These are phyloP conservation scores for Mycosarcoma mackinlayi DNA, from an alignment of 1,284 basidiomycete genomes.

Conservation along the genomic window DNA sequence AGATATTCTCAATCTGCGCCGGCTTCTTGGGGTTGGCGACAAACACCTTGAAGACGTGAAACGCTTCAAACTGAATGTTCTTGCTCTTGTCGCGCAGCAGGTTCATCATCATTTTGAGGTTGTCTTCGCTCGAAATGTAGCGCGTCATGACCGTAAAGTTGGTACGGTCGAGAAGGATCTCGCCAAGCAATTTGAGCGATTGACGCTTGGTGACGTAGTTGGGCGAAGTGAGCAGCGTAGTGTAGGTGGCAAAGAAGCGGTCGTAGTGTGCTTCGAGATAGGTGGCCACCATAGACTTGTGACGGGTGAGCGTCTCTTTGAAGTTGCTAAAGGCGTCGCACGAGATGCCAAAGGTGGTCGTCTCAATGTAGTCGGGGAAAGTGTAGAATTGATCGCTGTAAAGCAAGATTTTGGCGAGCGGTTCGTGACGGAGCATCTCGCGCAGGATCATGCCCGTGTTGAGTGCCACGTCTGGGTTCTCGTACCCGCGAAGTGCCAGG, in stretches of 20 bases:
- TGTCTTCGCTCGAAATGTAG: constrained; percentile 86
- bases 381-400: constrained; percentile 92
- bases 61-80: constrained; percentile 99
- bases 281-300: constrained; percentile 95
- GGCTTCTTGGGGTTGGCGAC: constrained; percentile 99
- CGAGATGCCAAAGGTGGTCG: constrained; percentile 95
- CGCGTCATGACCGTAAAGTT: constrained; percentile 98
- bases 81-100: constrained; percentile 94
- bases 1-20: constrained; percentile 88
- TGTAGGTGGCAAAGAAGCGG: constrained; percentile 95
- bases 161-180: constrained; percentile 94
- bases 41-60: constrained; percentile 99
- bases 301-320: constrained; percentile 81
- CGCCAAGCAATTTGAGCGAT: constrained; percentile 95
- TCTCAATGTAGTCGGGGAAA: constrained; percentile 96
- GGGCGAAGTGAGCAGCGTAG: constrained; percentile 86
- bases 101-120: constrained; percentile 99
- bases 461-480: constrained; percentile 91
- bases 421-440: constrained; percentile 95
- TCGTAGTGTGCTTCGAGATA: constrained; percentile 98
- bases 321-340: constrained; percentile 97
- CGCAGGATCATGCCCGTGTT: constrained; percentile 98
- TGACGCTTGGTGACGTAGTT: constrained; percentile 99
- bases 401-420: constrained; percentile 87
- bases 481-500: constrained; percentile 80